A percentile compares a stretch with the other conserved stretches of the same genome.
Evolutionary conservation across 2,329 filamentous ascomycete species (phyloP).

Genomic region (Aspergillus sp.): DNA sequence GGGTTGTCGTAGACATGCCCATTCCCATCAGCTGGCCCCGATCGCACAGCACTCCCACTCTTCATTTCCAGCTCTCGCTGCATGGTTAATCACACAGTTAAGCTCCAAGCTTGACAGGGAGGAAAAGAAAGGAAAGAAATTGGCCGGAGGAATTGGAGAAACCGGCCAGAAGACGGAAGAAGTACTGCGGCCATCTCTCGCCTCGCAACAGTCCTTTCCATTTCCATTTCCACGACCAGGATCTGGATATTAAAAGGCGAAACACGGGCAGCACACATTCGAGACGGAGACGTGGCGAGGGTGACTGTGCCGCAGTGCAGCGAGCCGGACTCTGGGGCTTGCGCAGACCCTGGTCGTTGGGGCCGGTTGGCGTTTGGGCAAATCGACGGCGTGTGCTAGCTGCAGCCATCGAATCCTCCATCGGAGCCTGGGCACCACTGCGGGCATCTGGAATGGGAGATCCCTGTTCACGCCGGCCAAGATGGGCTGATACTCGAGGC

Average conservation of each 20-base stretch:
- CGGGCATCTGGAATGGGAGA: no score
- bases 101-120: not conserved
- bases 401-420: not conserved
- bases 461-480: not conserved
- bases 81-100: not conserved
- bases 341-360: not conserved
- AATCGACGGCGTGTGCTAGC: not conserved
- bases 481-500: no score
- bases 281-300: no score
- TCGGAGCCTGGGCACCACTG: not conserved
- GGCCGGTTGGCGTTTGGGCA: not conserved
- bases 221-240: not conserved
- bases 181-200: not conserved
- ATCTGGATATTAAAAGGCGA: not conserved
- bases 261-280: no score
- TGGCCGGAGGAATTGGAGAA: not conserved
- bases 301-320: no score
- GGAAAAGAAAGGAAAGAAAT: not conserved
- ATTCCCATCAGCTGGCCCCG: not conserved
- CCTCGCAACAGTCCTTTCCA: not conserved
- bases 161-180: not conserved
- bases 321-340: no score
- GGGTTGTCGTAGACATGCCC: not conserved
- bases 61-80: conserved; percentile 9
- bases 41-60: conserved; percentile 13